Conservation (phyloP, 225 moss, liverwort and hornwort genomes). For the Asterella californica region DNA sequence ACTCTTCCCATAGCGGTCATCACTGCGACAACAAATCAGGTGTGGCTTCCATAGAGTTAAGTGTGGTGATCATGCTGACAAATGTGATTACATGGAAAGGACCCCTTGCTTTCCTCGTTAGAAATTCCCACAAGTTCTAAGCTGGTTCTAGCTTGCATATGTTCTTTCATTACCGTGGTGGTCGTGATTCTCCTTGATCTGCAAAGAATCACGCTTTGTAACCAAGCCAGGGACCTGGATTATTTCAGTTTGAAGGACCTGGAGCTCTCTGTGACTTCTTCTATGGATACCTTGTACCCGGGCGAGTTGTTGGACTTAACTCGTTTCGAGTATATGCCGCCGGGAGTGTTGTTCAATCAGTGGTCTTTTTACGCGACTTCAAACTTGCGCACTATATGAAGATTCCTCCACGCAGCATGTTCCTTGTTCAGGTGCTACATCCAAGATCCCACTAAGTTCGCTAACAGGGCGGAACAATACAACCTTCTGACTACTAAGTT, state of each 20-base stretch:
- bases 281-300: slow-evolving; percentile 56
- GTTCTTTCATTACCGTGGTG: background rate
- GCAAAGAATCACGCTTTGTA: background rate
- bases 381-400: slow-evolving; percentile 80
- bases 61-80: background rate
- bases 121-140: background rate
- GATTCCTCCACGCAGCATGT: slow-evolving; percentile 61
- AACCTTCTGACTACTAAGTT: background rate
- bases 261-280: slow-evolving; percentile 66
- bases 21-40: slow-evolving; percentile 75
- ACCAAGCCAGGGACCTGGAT: background rate
- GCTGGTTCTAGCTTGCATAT: background rate
- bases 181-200: no score
- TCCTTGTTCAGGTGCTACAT: slow-evolving; percentile 52
- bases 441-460: background rate
- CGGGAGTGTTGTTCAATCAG: slow-evolving; percentile 59
- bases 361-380: slow-evolving; percentile 61
- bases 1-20: slow-evolving; percentile 66
- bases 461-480: no score
- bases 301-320: slow-evolving; percentile 54
- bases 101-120: background rate
- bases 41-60: slow-evolving; percentile 9
- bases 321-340: slow-evolving; percentile 63
- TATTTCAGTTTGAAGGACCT: slow-evolving; percentile 58
- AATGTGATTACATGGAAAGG: background rate